Evolutionary conservation across 2,329 filamentous ascomycete genomes (phyloP).

Genomic region (Diaporthe vexans): DNA sequence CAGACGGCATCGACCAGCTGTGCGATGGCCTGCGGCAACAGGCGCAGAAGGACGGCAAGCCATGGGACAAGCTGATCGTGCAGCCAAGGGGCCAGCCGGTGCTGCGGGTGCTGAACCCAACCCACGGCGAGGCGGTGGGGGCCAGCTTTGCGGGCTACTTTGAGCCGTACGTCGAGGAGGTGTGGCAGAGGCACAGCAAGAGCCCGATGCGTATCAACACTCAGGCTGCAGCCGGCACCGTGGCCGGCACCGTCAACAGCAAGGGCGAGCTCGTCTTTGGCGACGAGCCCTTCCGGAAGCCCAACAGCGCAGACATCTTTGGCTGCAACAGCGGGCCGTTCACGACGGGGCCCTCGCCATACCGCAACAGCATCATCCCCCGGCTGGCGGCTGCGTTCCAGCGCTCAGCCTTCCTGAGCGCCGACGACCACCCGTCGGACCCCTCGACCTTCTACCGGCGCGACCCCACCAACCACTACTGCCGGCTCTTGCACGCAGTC

Average conservation of each 20-base stretch:
- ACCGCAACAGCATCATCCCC: slow-evolving; percentile 61
- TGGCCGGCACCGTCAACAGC: slow-evolving; percentile 63
- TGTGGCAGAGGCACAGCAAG: slow-evolving; percentile 56
- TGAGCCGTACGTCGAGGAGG: slow-evolving; percentile 57
- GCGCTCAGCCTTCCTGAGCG: slow-evolving; percentile 66
- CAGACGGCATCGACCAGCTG: slow-evolving; percentile 69
- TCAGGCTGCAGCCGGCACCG: slow-evolving; percentile 69
- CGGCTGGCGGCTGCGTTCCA: slow-evolving; percentile 63
- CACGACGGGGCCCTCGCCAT: slow-evolving; percentile 55
- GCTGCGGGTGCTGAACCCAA: slow-evolving; percentile 60
- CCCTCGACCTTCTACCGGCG: slow-evolving; percentile 54
- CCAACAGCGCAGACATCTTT: slow-evolving; percentile 74
- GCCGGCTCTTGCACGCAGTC: slow-evolving; percentile 67
- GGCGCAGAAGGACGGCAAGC: slow-evolving; percentile 65
- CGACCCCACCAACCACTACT: slow-evolving; percentile 69
- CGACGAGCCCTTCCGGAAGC: slow-evolving; percentile 64
- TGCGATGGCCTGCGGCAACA: slow-evolving; percentile 69
- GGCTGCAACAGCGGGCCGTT: slow-evolving; percentile 76
- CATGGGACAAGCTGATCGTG: slow-evolving; percentile 72
- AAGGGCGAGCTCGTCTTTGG: slow-evolving; percentile 56
- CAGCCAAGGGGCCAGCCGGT: slow-evolving; percentile 47
- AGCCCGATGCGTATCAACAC: slow-evolving; percentile 72
- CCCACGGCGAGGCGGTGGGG: slow-evolving; percentile 57
- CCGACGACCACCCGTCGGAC: slow-evolving; percentile 56
- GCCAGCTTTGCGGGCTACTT: slow-evolving; percentile 61